These are phyloP conservation scores for Starmerella bacillaris DNA, from an alignment of 805 yeast species.

Conservation along the genomic window DNA sequence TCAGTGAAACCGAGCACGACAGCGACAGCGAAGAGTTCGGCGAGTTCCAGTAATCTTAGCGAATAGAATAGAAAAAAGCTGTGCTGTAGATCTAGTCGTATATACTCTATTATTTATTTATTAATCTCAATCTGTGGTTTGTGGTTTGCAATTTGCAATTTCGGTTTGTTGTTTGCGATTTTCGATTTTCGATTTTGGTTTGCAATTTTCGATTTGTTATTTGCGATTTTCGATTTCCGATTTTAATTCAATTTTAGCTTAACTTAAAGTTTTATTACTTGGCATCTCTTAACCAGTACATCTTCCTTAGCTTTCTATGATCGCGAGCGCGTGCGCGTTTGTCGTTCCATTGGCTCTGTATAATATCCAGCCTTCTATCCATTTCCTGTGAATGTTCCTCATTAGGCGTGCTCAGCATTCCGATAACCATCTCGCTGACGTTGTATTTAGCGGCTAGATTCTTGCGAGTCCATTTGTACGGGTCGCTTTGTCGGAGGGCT, in stretches of 20 bases:
- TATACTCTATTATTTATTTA: too few species aligned
- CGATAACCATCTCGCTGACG: constrained; percentile 36
- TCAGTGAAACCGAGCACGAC: neutral
- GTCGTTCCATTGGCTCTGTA: constrained; percentile 34
- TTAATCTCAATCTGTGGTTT: too few species aligned
- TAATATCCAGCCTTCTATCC: constrained; percentile 29
- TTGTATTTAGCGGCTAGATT: constrained; percentile 42
- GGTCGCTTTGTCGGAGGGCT: constrained; percentile 37
- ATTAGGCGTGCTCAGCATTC: constrained; percentile 30
- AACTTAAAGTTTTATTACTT: constrained; percentile 11
- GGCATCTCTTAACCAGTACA: constrained; percentile 47
- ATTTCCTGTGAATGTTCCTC: constrained; percentile 29
- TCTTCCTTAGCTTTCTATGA: constrained; percentile 41
- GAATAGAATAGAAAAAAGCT: too few species aligned
- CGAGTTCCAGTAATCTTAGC: constrained; percentile 21
- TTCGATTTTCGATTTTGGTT: constrained; percentile 1
- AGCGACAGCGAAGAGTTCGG: constrained; percentile 24
- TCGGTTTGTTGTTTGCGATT: neutral
- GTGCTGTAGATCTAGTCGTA: too few species aligned
- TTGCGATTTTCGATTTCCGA: neutral
- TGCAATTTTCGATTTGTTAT: neutral
- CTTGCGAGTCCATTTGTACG: constrained; percentile 44
- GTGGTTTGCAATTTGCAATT: neutral
- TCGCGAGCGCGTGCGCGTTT: constrained; percentile 32
- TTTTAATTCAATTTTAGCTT: too few species aligned